Conservation (phyloP, 306 rosid species). For the Glycyrrhiza uralensis region DNA sequence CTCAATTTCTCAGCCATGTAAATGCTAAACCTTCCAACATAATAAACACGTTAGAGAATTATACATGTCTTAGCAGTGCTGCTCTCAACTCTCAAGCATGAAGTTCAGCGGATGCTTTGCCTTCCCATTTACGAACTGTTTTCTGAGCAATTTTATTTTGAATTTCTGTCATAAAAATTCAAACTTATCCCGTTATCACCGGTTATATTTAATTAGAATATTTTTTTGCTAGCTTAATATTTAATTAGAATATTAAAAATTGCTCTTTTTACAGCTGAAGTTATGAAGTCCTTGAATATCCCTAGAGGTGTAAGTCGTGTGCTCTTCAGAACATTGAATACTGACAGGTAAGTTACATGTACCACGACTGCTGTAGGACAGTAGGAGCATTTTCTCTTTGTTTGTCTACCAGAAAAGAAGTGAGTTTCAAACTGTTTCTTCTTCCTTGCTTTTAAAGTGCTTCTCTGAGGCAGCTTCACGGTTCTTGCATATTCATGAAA, state of each 20-base stretch:
- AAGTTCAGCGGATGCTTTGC: neutral
- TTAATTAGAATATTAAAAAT: neutral
- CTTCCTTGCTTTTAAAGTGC: neutral
- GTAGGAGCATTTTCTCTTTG: slow-evolving; percentile 3
- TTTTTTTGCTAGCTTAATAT: no score
- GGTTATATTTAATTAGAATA: neutral
- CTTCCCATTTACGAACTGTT: neutral
- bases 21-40: neutral
- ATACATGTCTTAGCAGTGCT: neutral
- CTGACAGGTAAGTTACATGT: slow-evolving; percentile 58
- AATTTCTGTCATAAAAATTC: neutral
- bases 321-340: slow-evolving; percentile 81
- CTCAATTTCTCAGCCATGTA: neutral
- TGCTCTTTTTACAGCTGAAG: slow-evolving; percentile 58
- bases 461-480: neutral
- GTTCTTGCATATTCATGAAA: neutral
- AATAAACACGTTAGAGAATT: neutral
- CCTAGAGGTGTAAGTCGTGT: slow-evolving; percentile 78
- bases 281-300: slow-evolving; percentile 72
- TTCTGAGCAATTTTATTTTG: neutral
- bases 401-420: neutral
- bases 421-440: neutral
- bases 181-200: neutral
- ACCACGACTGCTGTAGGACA: neutral
- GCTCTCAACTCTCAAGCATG: slow-evolving; percentile 13